Evolutionary conservation across 306 rosid genomes (phyloP).

Genomic region (Arachis hypogaea): DNA sequence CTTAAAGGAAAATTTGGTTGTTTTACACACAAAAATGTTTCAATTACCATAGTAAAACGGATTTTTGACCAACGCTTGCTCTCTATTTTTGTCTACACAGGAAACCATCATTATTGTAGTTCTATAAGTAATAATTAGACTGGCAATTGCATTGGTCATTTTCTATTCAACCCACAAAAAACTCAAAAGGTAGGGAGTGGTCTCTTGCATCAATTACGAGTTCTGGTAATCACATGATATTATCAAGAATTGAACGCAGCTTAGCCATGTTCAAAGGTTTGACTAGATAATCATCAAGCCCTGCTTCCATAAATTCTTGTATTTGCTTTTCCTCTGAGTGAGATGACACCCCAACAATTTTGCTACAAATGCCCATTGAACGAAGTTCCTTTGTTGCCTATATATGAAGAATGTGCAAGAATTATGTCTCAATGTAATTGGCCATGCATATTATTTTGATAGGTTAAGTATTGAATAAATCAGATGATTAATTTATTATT

Average conservation of each 20-base stretch:
- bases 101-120: too few relatives aligned
- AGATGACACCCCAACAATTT: constrained; percentile 67
- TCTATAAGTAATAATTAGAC: too few relatives aligned
- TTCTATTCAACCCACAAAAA: too few relatives aligned
- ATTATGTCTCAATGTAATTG: neutral
- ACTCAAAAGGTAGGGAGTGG: too few relatives aligned
- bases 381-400: constrained; percentile 73
- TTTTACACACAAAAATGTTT: neutral
- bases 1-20: neutral
- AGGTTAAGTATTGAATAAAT: too few relatives aligned
- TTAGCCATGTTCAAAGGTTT: constrained; percentile 57
- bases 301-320: constrained; percentile 62
- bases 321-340: constrained; percentile 26
- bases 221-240: neutral
- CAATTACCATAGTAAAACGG: neutral
- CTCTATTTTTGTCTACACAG: too few relatives aligned
- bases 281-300: constrained; percentile 60
- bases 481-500: too few relatives aligned
- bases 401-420: neutral
- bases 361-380: constrained; percentile 56
- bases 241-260: constrained; percentile 55
- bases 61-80: too few relatives aligned
- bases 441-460: neutral
- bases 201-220: neutral
- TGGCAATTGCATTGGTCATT: too few relatives aligned